phyloP scores from a whole-genome alignment of 345 rosid species.

The Microcos paniculata region DNA sequence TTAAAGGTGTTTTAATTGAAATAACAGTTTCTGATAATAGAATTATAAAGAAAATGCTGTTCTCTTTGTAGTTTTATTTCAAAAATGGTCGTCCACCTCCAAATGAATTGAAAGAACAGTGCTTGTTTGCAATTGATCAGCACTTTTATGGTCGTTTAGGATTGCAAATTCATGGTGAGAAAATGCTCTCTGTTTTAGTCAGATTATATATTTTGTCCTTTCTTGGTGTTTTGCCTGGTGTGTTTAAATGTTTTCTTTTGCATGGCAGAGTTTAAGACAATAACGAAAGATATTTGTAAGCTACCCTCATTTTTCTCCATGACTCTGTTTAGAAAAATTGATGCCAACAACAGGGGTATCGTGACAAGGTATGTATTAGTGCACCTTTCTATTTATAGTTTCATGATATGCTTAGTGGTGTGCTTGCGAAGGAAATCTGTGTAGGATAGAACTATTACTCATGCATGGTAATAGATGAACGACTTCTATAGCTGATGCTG shows the following conservation, averaged over 20 bases:
- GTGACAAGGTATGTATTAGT: conserved; percentile 61
- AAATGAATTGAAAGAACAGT: conserved; percentile 67
- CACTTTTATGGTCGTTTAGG: conserved; percentile 59
- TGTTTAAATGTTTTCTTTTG: background rate
- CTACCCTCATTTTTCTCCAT: conserved; percentile 79
- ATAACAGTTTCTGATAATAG: background rate
- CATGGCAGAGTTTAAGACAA: conserved; percentile 65
- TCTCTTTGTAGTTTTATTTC: conserved; percentile 70
- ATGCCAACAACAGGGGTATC: conserved; percentile 45
- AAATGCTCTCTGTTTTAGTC: background rate
- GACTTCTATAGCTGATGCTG: background rate
- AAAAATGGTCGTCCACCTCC: conserved; percentile 77
- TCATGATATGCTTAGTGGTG: background rate
- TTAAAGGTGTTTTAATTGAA: background rate
- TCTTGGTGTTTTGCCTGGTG: conserved; percentile 23
- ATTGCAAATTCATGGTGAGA: conserved; percentile 61
- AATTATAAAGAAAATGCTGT: background rate
- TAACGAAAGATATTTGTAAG: conserved; percentile 78
- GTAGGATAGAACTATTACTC: background rate
- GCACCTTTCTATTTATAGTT: background rate
- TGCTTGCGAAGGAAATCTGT: background rate
- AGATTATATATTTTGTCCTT: background rate
- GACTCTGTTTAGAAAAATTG: conserved; percentile 66
- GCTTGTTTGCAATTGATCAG: conserved; percentile 53
- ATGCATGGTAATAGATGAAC: background rate